Evolutionary conservation across 805 yeast species (phyloP), one percentile per base, ranked within the genome.

Genomic region (Starmerella vitae): DNA sequence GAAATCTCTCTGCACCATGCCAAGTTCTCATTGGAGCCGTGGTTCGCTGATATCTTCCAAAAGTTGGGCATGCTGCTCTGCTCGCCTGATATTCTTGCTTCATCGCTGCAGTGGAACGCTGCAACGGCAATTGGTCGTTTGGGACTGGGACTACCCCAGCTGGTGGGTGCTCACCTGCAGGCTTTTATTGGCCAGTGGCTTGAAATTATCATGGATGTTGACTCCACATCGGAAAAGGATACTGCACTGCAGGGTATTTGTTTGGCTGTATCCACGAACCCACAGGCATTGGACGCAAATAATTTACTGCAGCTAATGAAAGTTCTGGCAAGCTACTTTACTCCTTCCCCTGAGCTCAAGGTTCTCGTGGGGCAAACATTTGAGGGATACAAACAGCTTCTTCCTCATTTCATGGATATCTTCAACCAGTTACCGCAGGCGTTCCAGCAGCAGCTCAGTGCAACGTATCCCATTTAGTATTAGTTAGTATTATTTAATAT

Each of bases 111-210:
- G 46, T 96, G 86, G 55, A 91, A 91, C 57, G 75, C 86, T 1
- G 91, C 94, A 15, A 81, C 86, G 37, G 78, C 96, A 25, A 65
- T 88, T 37, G 97, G 97, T 13, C 69, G 96, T 48, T 63, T 91
- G 51, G 94, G 94, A 2, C 55, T 76, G 17, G 63, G 68, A 40
- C 66, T 67, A 42, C 76, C 88, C 2, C 73, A 71, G 18, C 65
- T 68, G 27, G 63, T 78, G 33, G 70, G 79, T 1, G 70, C 74
- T 1, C 74, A 72, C 46, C 49, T 84, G 47, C 65, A 70, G 0
- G 71, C 71, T 44, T 70, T 78, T 49, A 65, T 78, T 21, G 56
- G 65, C 33, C 66, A 67, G 25, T 88, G 96, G 96, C 72, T 85
- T 47, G 62, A 71, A 20, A 72, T 70, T 31, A 75, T 83, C 66